A percentile compares a stretch with the other conserved stretches of the same genome.
Conservation (phyloP, 2,329 filamentous ascomycete species). For the Talaromyces sp. region DNA sequence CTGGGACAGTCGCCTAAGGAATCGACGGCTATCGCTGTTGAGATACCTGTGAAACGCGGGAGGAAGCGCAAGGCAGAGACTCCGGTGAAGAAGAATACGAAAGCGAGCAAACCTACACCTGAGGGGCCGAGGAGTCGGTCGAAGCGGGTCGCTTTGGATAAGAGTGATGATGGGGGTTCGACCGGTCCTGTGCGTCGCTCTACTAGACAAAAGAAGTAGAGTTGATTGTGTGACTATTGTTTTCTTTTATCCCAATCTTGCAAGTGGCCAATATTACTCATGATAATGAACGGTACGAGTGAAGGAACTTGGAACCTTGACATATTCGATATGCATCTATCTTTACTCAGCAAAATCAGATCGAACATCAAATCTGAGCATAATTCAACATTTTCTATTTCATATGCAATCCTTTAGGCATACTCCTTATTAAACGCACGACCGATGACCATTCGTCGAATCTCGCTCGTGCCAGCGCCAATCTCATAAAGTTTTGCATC, state of each 20-base stretch:
- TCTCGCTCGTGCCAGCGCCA: slow-evolving; percentile 92
- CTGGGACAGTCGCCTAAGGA: slow-evolving; percentile 18
- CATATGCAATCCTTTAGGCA: slow-evolving; percentile 32
- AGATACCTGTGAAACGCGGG: slow-evolving; percentile 15
- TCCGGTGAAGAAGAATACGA: slow-evolving; percentile 3
- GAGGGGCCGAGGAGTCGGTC: slow-evolving; percentile 16
- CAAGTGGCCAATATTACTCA: neutral
- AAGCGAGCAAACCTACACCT: slow-evolving; percentile 8
- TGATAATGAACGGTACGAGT: slow-evolving; percentile 17
- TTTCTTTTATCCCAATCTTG: no score
- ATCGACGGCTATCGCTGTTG: neutral
- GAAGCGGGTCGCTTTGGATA: slow-evolving; percentile 29
- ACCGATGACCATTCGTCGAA: slow-evolving; percentile 92
- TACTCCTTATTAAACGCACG: slow-evolving; percentile 89
- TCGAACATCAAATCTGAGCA: neutral
- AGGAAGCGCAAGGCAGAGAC: slow-evolving; percentile 23
- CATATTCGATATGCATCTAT: slow-evolving; percentile 11
- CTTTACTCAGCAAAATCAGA: neutral
- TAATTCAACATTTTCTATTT: neutral
- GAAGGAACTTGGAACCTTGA: neutral
- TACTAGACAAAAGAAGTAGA: slow-evolving; percentile 32
- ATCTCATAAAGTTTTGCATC: slow-evolving; percentile 90
- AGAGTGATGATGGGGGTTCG: slow-evolving; percentile 14
- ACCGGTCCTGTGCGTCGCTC: slow-evolving; percentile 32
- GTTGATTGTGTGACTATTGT: neutral